A percentile compares a stretch with the other conserved stretches of the same genome.
phyloP scores from a whole-genome alignment of 192 early-diverging fungal species.

The Coemansia sp. region DNA sequence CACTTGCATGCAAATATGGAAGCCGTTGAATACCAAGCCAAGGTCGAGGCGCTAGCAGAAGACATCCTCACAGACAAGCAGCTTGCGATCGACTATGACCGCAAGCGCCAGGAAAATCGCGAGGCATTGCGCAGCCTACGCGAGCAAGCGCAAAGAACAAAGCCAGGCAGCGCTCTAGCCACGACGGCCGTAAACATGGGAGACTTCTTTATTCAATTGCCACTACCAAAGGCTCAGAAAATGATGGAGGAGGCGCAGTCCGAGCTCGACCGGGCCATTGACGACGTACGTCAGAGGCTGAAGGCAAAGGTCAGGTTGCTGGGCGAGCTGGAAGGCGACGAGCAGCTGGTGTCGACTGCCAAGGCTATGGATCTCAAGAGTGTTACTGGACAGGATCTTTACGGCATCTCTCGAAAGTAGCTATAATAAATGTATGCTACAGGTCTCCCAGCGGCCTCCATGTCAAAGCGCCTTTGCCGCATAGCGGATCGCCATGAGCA shows the following conservation, averaged over 20 bases:
- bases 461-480: conserved; percentile 15
- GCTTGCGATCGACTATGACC: conserved; percentile 40
- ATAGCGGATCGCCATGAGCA: conserved; percentile 40
- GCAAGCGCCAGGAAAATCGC: conserved; percentile 47
- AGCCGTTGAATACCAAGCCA: conserved; percentile 32
- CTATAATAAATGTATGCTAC: background rate
- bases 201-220: conserved; percentile 52
- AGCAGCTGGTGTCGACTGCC: conserved; percentile 4
- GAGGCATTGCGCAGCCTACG: conserved; percentile 34
- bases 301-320: conserved; percentile 34
- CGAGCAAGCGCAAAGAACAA: conserved; percentile 16
- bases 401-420: conserved; percentile 6
- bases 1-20: conserved; percentile 19
- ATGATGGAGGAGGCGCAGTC: conserved; percentile 46
- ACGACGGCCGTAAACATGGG: conserved; percentile 53
- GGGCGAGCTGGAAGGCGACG: conserved; percentile 33
- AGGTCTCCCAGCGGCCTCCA: background rate
- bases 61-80: conserved; percentile 51
- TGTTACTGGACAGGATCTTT: conserved; percentile 16
- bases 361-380: conserved; percentile 26
- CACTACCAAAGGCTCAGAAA: conserved; percentile 24
- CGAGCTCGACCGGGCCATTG: conserved; percentile 45
- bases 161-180: conserved; percentile 21
- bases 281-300: conserved; percentile 42
- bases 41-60: conserved; percentile 43